Conservation (phyloP, 139 green algal species). For the Pleodorina starrii region DNA sequence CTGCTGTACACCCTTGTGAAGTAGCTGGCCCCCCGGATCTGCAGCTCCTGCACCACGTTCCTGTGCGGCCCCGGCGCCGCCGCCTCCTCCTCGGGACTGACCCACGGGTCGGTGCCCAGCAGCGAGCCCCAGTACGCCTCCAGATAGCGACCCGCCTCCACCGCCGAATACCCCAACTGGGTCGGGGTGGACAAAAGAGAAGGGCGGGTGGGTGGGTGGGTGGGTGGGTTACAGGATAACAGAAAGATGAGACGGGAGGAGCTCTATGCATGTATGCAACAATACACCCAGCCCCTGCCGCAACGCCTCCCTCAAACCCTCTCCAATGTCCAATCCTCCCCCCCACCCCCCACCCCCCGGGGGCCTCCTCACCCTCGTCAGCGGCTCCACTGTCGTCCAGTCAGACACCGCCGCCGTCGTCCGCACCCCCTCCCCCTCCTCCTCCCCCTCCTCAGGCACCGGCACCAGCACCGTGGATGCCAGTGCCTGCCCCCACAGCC, state of each 20-base stretch:
- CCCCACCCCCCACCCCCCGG: neutral
- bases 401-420: neutral
- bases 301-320: neutral
- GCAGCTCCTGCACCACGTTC: conserved; percentile 36
- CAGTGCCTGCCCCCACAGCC: neutral
- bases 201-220: no score
- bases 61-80: neutral
- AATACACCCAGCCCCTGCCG: neutral
- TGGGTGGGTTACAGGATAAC: neutral
- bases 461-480: neutral
- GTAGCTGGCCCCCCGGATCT: conserved; percentile 12
- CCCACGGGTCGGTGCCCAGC: neutral
- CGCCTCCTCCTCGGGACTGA: neutral
- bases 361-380: neutral
- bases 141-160: neutral
- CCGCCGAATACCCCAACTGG: neutral
- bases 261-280: no score
- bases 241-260: neutral
- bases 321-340: neutral
- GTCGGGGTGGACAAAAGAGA: neutral
- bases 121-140: conserved; percentile 2
- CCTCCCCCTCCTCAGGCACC: no score
- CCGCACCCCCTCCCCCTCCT: no score
- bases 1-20: conserved; percentile 4
- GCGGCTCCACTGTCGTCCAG: neutral